Base-by-base conservation (phyloP, 2,329 filamentous ascomycete genomes). In the Aspergillus quadricinctus region DNA sequence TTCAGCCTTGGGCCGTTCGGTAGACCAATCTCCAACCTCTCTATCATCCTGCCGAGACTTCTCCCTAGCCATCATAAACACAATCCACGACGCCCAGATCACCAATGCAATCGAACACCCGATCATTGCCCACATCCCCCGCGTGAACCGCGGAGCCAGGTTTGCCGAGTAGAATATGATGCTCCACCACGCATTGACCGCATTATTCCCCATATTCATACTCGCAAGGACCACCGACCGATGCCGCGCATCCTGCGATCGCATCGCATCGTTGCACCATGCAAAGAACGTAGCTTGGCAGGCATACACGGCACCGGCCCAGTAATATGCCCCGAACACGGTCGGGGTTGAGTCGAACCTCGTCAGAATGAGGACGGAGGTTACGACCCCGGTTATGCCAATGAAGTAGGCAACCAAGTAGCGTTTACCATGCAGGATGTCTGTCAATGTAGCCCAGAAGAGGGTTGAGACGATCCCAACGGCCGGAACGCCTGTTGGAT, bases 271-370 rank as follows among this genome's bases (percentile, higher is more conserved):
- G 62, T 90, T 90, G 23, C 85, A 87, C 87, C 87, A 90, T 0
- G 88, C 87, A 62, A 90, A 90, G 63, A 90, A 89, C 0, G 84
- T 88, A 0, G 88, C 86, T 70, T 90, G 87, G 64, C 87, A 88
- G 0, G 87, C 87, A 62, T 90, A 90, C 0, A 89, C 84, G 3
- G 81, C 77, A 0, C 88, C 88, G 0, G 86, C 84, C 82, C 83
- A 87, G 69, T 89, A 89, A 63, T 88, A 89, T 3, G 86, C 85
- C 0, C 70, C 85, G 58, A 90, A 87, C 0, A 84, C 80, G 1
- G 82, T 75, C 0, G 79, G 66, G 0, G 83, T 86, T 2, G 78
- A 80, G 0, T 74, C 70, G 0, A 79, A 77, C 35, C 80, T 79
- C 0, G 79, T 78, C 0, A 90, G 72, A 1, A 90, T 81, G 3